Percentiles rank a stretch among this genome's conserved stretches.
phyloP scores from a whole-genome alignment of 2,329 filamentous ascomycete species.

The Talaromyces sp. region DNA sequence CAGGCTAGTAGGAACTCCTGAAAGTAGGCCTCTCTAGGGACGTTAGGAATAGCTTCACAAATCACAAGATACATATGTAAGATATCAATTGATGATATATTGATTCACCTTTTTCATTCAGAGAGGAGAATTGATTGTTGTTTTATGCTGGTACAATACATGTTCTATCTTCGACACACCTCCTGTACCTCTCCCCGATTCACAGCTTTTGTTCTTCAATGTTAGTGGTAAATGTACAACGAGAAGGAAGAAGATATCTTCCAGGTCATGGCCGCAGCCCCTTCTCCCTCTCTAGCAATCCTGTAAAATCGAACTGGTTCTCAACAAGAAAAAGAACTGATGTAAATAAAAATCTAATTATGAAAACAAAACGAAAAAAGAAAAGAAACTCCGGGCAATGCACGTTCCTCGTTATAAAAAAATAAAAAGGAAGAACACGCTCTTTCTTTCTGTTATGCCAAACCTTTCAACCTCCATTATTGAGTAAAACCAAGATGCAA shows the following conservation, averaged over 20 bases:
- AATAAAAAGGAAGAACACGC: not conserved
- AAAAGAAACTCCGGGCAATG: constrained; percentile 3
- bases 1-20: too few relatives aligned
- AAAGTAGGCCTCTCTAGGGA: too few relatives aligned
- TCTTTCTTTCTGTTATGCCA: constrained; percentile 1
- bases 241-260: not conserved
- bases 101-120: not conserved
- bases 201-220: not conserved
- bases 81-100: not conserved
- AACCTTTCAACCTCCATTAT: not conserved
- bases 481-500: not conserved
- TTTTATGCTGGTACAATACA: not conserved
- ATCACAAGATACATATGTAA: too few relatives aligned
- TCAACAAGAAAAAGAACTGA: not conserved
- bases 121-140: not conserved
- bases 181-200: not conserved
- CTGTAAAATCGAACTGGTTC: not conserved
- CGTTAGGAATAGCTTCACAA: too few relatives aligned
- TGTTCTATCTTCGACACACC: not conserved
- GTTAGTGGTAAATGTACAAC: not conserved
- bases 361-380: not conserved
- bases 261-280: not conserved
- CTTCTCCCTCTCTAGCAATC: not conserved
- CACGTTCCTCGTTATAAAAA: constrained; percentile 3
- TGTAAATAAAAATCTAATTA: not conserved